Evolutionary conservation across 2,329 filamentous ascomycete genomes (phyloP).

Genomic region (Calonectria leucothoes): DNA sequence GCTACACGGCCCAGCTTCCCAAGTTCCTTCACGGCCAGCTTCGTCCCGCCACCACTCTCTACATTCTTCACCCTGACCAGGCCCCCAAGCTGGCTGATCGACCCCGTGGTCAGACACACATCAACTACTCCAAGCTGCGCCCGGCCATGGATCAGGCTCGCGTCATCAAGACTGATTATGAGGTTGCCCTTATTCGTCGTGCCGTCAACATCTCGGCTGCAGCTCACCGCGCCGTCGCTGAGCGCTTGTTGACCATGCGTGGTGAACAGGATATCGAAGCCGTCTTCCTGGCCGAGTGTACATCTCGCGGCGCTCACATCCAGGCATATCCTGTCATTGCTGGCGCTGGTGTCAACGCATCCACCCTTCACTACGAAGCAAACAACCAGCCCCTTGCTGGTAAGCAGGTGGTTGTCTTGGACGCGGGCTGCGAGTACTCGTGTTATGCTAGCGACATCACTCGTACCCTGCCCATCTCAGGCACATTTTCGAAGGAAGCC

Average conservation of each 20-base stretch:
- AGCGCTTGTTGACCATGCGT: slow-evolving; percentile 68
- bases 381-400: slow-evolving; percentile 80
- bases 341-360: slow-evolving; percentile 83
- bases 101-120: slow-evolving; percentile 48
- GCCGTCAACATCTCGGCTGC: slow-evolving; percentile 84
- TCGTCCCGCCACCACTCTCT: slow-evolving; percentile 54
- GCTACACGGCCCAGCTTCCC: slow-evolving; percentile 67
- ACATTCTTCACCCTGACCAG: slow-evolving; percentile 62
- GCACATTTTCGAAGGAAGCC: slow-evolving; percentile 75
- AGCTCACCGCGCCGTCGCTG: slow-evolving; percentile 81
- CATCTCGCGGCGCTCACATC: slow-evolving; percentile 76
- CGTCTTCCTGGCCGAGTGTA: slow-evolving; percentile 78
- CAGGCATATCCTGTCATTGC: slow-evolving; percentile 94
- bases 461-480: slow-evolving; percentile 83
- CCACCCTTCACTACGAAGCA: slow-evolving; percentile 85
- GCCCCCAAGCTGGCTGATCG: slow-evolving; percentile 50
- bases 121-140: slow-evolving; percentile 67
- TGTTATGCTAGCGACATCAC: slow-evolving; percentile 94
- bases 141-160: slow-evolving; percentile 83
- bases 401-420: slow-evolving; percentile 81
- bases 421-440: slow-evolving; percentile 87
- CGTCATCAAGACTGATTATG: slow-evolving; percentile 86
- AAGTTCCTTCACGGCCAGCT: slow-evolving; percentile 55
- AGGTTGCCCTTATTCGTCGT: slow-evolving; percentile 82
- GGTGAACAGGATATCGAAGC: slow-evolving; percentile 90